These are phyloP conservation scores for Perkinsus chesapeaki DNA, from an alignment of 169 alveolate species.

Conservation along the genomic window DNA sequence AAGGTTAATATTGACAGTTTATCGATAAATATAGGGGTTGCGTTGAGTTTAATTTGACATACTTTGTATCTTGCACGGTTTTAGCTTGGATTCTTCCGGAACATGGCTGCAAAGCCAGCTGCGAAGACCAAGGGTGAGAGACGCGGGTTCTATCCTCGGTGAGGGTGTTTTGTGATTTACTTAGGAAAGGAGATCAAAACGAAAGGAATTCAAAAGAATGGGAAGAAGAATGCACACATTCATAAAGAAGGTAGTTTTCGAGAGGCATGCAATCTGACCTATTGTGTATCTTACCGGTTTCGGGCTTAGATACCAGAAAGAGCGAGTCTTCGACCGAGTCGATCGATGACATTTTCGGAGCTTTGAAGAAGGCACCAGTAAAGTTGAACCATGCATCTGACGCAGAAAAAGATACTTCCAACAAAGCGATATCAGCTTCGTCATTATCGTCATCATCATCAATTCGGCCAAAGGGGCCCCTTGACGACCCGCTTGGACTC, in stretches of 20 bases:
- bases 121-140: background rate
- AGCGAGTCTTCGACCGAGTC: background rate
- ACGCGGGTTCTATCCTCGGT: background rate
- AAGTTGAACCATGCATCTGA: too few species aligned
- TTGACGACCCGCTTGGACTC: background rate
- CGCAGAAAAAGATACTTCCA: too few species aligned
- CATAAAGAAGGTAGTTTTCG: background rate
- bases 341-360: background rate
- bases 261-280: background rate
- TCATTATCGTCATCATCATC: too few species aligned
- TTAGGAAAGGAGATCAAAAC: background rate
- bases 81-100: background rate
- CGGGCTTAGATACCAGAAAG: background rate
- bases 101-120: background rate
- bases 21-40: background rate
- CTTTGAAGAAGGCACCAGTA: background rate
- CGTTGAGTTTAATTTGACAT: background rate
- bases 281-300: background rate
- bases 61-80: background rate
- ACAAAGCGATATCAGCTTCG: too few species aligned
- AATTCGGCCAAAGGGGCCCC: background rate
- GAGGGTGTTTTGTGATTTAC: background rate
- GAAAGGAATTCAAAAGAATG: background rate
- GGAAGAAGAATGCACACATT: background rate
- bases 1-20: background rate